Percentiles rank a stretch among this genome's conserved stretches.
These are phyloP conservation scores for Aureobasidium sp. DNA, from an alignment of 2,329 filamentous ascomycete species.

Conservation along the genomic window DNA sequence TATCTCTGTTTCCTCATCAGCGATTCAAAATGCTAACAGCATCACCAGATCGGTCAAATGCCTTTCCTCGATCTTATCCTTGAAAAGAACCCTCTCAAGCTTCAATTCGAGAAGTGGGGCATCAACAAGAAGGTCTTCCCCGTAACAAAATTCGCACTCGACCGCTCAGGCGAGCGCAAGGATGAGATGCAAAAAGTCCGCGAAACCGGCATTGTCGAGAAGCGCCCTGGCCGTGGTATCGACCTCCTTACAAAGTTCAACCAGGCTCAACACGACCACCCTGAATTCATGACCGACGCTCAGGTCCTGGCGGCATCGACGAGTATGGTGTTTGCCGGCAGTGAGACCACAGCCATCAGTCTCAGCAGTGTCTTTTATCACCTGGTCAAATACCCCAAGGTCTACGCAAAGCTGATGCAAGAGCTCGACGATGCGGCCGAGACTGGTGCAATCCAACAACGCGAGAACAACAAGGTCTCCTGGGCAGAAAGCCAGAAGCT, in stretches of 20 bases:
- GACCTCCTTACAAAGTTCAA: slow-evolving; percentile 69
- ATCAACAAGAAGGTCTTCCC: slow-evolving; percentile 63
- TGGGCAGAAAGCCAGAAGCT: slow-evolving; percentile 64
- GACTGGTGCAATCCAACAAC: slow-evolving; percentile 40
- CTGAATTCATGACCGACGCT: slow-evolving; percentile 64
- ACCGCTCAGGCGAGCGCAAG: slow-evolving; percentile 59
- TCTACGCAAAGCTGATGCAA: slow-evolving; percentile 48
- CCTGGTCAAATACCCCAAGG: slow-evolving; percentile 56
- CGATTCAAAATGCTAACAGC: neutral
- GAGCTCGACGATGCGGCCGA: slow-evolving; percentile 58
- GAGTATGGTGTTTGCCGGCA: slow-evolving; percentile 67
- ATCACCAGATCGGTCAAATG: slow-evolving; percentile 60
- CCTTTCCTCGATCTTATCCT: slow-evolving; percentile 63
- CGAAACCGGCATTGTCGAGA: slow-evolving; percentile 30
- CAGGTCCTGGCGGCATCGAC: slow-evolving; percentile 65
- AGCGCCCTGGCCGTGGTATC: slow-evolving; percentile 35
- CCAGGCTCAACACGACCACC: slow-evolving; percentile 58
- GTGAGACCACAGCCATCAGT: slow-evolving; percentile 72
- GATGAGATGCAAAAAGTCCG: slow-evolving; percentile 45
- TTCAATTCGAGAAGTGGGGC: slow-evolving; percentile 61
- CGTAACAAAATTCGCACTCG: slow-evolving; percentile 64
- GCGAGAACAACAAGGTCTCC: slow-evolving; percentile 53
- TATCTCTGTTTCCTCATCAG: neutral
- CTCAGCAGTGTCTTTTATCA: slow-evolving; percentile 68
- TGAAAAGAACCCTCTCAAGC: slow-evolving; percentile 67